Evolutionary conservation across 73 alveolate species (phyloP).

Genomic region (Tetrahymena borealis): DNA sequence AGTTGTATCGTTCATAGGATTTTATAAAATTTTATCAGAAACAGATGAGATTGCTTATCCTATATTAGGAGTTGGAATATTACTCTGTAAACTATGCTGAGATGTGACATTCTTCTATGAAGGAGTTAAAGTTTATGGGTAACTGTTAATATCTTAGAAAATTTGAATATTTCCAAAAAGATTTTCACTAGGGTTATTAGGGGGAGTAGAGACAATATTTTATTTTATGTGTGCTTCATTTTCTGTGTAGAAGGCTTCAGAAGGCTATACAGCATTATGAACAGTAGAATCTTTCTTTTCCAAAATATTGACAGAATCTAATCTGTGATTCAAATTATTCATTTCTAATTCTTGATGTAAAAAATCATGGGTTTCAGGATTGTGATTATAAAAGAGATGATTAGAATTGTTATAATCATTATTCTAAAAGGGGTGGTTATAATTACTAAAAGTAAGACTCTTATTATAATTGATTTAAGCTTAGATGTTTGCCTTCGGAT

Average conservation of each 20-base stretch:
- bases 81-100: not conserved
- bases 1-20: too few relatives aligned
- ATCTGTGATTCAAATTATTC: not conserved
- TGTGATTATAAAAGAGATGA: not conserved
- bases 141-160: not conserved
- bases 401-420: not conserved
- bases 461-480: too few relatives aligned
- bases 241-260: not conserved
- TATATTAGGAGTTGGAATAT: not conserved
- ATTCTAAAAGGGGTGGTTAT: not conserved
- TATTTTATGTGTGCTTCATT: not conserved
- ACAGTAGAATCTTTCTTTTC: not conserved
- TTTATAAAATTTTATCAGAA: not conserved
- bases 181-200: not conserved
- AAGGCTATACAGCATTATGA: not conserved
- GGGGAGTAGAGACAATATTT: not conserved
- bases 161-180: not conserved
- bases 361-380: not conserved
- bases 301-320: not conserved
- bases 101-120: not conserved
- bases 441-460: too few relatives aligned
- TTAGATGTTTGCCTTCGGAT: too few relatives aligned
- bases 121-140: not conserved
- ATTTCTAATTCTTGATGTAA: not conserved
- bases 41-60: not conserved